Conservation (phyloP, 345 rosid genomes). For the Nephelium lappaceum region DNA sequence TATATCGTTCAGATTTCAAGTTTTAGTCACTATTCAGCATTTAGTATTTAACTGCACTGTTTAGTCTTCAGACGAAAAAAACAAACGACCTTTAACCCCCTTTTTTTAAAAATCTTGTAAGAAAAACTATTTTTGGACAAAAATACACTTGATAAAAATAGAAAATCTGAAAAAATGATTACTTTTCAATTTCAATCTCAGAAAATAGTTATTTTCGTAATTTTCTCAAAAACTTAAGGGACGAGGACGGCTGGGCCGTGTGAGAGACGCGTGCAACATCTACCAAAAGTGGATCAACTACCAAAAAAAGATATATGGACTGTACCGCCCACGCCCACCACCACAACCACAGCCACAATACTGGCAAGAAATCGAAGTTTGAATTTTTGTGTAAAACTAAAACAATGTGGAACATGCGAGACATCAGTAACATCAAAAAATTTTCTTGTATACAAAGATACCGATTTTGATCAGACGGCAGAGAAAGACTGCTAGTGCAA, state of each 20-base stretch:
- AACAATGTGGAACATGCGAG: constrained; percentile 22
- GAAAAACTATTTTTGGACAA: no score
- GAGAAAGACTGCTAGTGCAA: neutral
- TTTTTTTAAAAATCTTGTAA: no score
- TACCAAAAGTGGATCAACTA: neutral
- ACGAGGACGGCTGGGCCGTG: neutral
- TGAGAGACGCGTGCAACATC: neutral
- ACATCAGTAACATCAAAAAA: neutral
- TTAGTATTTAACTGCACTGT: no score
- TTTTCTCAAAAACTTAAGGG: no score
- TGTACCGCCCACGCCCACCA: neutral
- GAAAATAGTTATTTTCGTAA: no score
- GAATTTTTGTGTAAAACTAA: neutral
- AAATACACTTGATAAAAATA: no score
- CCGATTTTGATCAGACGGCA: neutral
- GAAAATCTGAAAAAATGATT: no score
- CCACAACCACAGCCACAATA: neutral
- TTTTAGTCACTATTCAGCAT: no score
- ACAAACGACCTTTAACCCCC: no score
- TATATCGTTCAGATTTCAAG: no score
- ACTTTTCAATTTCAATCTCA: no score
- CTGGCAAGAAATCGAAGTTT: neutral
- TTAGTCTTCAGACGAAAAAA: no score
- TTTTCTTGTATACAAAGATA: neutral
- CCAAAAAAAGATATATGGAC: neutral